Conservation (phyloP, 1,139 yeast species). For the Scheffersomyces segobiensis region DNA sequence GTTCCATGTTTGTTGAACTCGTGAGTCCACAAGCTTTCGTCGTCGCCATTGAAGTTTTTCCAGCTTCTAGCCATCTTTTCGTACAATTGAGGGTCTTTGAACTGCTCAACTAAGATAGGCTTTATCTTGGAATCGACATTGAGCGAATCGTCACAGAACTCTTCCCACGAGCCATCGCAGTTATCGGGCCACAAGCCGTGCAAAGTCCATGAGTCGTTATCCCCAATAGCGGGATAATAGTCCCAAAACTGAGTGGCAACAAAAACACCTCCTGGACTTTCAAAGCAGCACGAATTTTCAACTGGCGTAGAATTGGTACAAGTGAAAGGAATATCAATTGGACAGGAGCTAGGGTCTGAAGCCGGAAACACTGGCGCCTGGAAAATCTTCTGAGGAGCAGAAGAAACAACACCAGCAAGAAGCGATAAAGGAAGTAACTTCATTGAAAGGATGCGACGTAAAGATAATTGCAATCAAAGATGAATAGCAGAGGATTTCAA, state of each 20-base stretch:
- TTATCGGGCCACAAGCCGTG: constrained; percentile 89
- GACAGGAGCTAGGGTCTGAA: constrained; percentile 43
- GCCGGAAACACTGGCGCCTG: neutral
- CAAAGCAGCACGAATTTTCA: constrained; percentile 76
- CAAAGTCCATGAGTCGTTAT: constrained; percentile 69
- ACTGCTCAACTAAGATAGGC: constrained; percentile 45
- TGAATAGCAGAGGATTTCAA: neutral
- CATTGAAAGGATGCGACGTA: neutral
- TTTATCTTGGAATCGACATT: constrained; percentile 45
- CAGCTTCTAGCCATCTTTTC: constrained; percentile 61
- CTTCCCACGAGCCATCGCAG: constrained; percentile 71
- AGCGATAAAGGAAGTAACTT: neutral
- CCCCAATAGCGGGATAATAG: constrained; percentile 77
- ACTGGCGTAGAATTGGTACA: constrained; percentile 48
- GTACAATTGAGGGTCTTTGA: constrained; percentile 53
- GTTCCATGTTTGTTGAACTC: constrained; percentile 97
- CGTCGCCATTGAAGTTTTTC: constrained; percentile 77
- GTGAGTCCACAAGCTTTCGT: constrained; percentile 82
- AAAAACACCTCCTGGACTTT: constrained; percentile 83
- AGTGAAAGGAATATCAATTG: constrained; percentile 65
- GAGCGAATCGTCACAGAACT: constrained; percentile 68
- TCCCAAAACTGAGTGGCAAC: constrained; percentile 95
- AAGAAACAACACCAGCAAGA: neutral
- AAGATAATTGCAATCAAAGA: neutral
- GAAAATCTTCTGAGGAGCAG: neutral